Evolutionary conservation across 495 filamentous ascomycete species (phyloP).

Genomic region (Elaphomyces granulatus): DNA sequence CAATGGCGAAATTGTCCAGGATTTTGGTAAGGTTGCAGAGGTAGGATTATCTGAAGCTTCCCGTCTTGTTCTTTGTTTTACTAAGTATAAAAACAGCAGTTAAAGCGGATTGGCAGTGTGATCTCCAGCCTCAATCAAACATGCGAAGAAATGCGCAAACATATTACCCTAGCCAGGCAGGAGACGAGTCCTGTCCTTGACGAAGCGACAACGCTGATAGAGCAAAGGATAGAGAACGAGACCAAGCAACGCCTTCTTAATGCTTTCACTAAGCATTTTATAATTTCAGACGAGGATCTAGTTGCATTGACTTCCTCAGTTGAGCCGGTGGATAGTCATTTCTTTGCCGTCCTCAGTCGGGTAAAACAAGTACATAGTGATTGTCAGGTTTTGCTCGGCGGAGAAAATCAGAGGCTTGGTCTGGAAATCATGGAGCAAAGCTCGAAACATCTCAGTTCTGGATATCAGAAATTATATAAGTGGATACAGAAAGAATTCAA

Average conservation of each 20-base stretch:
- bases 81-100: conserved; percentile 58
- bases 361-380: conserved; percentile 81
- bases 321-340: conserved; percentile 71
- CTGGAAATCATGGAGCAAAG: conserved; percentile 85
- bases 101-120: conserved; percentile 68
- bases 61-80: no score
- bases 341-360: conserved; percentile 65
- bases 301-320: conserved; percentile 55
- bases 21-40: conserved; percentile 86
- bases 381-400: conserved; percentile 75
- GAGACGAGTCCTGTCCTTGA: conserved; percentile 65
- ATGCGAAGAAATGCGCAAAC: conserved; percentile 66
- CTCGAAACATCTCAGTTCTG: conserved; percentile 70
- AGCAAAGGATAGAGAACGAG: conserved; percentile 61
- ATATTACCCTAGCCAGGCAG: conserved; percentile 56
- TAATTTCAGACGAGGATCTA: conserved; percentile 66
- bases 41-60: no score
- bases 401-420: conserved; percentile 75
- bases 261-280: conserved; percentile 72
- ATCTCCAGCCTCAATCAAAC: conserved; percentile 65
- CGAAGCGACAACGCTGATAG: conserved; percentile 62
- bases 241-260: conserved; percentile 74
- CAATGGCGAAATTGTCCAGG: conserved; percentile 80
- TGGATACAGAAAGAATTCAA: conserved; percentile 95
- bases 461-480: conserved; percentile 86